Evolutionary conservation across 225 moss, liverwort and hornwort species (phyloP).

Genomic region (Sphagnum contortum): DNA sequence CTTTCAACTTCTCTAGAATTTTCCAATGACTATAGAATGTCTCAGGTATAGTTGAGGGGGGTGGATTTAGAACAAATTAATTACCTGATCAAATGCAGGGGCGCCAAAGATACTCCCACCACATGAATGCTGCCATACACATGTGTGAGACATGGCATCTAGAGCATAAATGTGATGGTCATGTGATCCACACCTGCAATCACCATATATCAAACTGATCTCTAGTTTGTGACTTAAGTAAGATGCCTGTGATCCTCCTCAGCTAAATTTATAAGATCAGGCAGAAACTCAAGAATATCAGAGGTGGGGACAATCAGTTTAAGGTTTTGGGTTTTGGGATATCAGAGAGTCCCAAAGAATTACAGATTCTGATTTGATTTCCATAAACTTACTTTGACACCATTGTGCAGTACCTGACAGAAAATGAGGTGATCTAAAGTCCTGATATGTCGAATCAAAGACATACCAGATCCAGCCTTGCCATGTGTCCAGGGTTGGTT

Average conservation of each 20-base stretch:
- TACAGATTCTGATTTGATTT: no score
- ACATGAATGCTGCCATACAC: conserved; percentile 29
- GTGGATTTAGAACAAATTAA: background rate
- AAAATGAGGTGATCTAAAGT: no score
- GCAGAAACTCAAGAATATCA: no score
- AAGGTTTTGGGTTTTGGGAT: no score
- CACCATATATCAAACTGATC: background rate
- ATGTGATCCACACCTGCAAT: conserved; percentile 44
- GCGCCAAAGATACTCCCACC: conserved; percentile 41
- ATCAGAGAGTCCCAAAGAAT: no score
- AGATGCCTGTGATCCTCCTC: no score
- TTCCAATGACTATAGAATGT: background rate
- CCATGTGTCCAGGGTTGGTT: conserved; percentile 38
- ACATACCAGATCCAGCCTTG: conserved; percentile 35
- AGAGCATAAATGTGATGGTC: conserved; percentile 36
- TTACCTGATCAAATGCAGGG: conserved; percentile 33
- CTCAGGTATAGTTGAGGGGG: background rate
- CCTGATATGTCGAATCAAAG: background rate
- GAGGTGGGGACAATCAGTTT: no score
- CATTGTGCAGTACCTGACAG: no score
- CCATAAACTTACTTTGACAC: no score
- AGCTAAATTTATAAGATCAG: no score
- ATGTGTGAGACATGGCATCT: conserved; percentile 16
- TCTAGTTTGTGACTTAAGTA: no score
- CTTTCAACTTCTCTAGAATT: background rate